Conservation (phyloP, 1,284 basidiomycete species). For the Ceratobasidium sp. region DNA sequence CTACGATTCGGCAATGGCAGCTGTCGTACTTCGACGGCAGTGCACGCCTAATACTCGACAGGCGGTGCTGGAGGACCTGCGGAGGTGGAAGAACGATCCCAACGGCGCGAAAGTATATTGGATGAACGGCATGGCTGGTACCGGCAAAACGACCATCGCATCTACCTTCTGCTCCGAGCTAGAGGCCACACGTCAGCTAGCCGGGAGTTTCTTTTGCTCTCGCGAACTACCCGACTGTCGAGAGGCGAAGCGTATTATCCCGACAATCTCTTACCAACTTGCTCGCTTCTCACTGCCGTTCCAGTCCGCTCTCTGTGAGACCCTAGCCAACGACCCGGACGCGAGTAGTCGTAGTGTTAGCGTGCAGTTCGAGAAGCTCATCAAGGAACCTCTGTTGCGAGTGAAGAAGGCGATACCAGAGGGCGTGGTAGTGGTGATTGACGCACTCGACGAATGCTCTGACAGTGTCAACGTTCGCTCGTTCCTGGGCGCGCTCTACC, state of each 20-base stretch:
- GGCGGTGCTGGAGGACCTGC: slow-evolving; percentile 47
- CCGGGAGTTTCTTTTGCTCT: slow-evolving; percentile 8
- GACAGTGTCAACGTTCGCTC: background rate
- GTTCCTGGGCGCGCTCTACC: background rate
- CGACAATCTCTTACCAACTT: slow-evolving; percentile 22
- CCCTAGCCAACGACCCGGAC: too few species aligned
- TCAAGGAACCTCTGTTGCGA: too few species aligned
- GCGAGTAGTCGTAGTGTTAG: too few species aligned
- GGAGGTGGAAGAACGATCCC: slow-evolving; percentile 44
- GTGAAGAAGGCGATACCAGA: background rate
- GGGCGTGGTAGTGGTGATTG: background rate
- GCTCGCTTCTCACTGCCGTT: background rate
- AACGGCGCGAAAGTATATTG: slow-evolving; percentile 49
- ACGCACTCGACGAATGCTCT: slow-evolving; percentile 18
- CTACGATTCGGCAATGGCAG: too few species aligned
- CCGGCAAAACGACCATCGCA: too few species aligned
- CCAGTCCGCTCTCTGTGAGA: background rate
- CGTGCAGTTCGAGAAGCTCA: too few species aligned
- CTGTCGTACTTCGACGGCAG: too few species aligned
- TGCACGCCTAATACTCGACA: too few species aligned
- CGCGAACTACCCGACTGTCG: too few species aligned
- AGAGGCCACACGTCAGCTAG: background rate
- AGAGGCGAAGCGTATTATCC: too few species aligned
- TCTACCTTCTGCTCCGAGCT: slow-evolving; percentile 50
- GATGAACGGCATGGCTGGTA: slow-evolving; percentile 53